Percentiles rank a stretch among this genome's conserved stretches.
These are phyloP conservation scores for Vitis hybrid DNA, from an alignment of 177 flowering plant species.

Conservation along the genomic window DNA sequence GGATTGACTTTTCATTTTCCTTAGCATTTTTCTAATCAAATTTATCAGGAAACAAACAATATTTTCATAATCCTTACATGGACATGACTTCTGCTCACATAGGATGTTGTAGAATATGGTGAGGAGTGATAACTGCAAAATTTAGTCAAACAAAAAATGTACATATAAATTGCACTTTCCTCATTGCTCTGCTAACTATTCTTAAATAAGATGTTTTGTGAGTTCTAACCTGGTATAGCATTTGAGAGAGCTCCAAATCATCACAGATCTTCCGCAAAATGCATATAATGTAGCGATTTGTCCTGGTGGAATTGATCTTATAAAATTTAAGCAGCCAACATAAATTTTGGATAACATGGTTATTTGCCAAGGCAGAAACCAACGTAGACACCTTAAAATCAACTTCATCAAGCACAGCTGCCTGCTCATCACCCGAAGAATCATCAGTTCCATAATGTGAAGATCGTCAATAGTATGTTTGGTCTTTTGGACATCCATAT, in stretches of 20 bases:
- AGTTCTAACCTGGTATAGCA: constrained; percentile 83
- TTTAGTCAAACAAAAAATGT: constrained; percentile 6
- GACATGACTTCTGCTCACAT: constrained; percentile 71
- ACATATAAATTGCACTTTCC: neutral
- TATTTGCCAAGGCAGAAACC: constrained; percentile 66
- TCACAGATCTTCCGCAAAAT: constrained; percentile 71
- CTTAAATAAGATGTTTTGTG: neutral
- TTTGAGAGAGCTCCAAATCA: constrained; percentile 87
- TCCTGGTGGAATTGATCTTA: constrained; percentile 63
- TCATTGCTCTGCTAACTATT: neutral
- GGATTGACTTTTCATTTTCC: constrained; percentile 77
- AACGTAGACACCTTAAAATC: constrained; percentile 73
- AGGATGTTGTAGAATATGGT: constrained; percentile 68
- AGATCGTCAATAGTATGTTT: constrained; percentile 29
- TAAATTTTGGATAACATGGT: constrained; percentile 60
- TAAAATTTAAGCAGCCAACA: constrained; percentile 96
- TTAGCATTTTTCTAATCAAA: constrained; percentile 76
- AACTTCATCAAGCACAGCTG: constrained; percentile 54
- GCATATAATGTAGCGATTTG: constrained; percentile 70
- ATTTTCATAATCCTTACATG: constrained; percentile 59
- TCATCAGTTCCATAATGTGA: constrained; percentile 34
- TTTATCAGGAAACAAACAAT: constrained; percentile 64
- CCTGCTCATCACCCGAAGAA: constrained; percentile 69
- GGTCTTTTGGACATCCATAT: constrained; percentile 21
- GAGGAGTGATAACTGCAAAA: constrained; percentile 83